A percentile compares a stretch with the other conserved stretches of the same genome.
Conservation (phyloP, 331 rosid species). For the Rosa hybrid region DNA sequence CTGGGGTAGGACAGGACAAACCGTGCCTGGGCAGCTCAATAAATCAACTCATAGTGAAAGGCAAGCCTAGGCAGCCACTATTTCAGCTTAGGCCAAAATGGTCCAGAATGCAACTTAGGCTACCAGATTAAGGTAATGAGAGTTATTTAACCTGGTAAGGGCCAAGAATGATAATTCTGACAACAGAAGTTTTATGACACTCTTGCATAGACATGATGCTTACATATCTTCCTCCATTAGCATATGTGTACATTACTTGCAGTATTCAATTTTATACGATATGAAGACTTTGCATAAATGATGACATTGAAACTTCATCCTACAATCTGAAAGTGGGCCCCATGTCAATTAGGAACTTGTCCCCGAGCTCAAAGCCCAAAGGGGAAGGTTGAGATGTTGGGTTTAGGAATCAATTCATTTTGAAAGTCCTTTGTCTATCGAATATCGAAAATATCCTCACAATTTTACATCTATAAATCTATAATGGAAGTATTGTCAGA, state of each 20-base stretch:
- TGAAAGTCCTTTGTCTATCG: too few relatives aligned
- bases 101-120: not conserved
- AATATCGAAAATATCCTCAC: too few relatives aligned
- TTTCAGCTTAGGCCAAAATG: not conserved
- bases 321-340: not conserved
- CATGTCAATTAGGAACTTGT: too few relatives aligned
- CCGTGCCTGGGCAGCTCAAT: not conserved
- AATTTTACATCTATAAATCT: too few relatives aligned
- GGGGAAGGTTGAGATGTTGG: too few relatives aligned
- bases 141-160: too few relatives aligned
- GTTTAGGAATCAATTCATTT: too few relatives aligned
- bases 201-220: not conserved
- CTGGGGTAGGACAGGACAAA: conserved; percentile 31
- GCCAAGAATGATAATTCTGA: not conserved
- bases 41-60: not conserved
- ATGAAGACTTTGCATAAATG: not conserved
- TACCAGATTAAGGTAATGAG: not conserved
- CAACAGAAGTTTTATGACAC: not conserved
- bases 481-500: too few relatives aligned
- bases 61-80: not conserved
- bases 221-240: not conserved
- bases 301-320: not conserved
- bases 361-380: too few relatives aligned
- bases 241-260: not conserved
- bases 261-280: not conserved